Percentiles rank a stretch among this genome's conserved stretches.
Evolutionary conservation across 228 moss, liverwort and hornwort genomes (phyloP).

Genomic region (Sphagnum fallax): DNA sequence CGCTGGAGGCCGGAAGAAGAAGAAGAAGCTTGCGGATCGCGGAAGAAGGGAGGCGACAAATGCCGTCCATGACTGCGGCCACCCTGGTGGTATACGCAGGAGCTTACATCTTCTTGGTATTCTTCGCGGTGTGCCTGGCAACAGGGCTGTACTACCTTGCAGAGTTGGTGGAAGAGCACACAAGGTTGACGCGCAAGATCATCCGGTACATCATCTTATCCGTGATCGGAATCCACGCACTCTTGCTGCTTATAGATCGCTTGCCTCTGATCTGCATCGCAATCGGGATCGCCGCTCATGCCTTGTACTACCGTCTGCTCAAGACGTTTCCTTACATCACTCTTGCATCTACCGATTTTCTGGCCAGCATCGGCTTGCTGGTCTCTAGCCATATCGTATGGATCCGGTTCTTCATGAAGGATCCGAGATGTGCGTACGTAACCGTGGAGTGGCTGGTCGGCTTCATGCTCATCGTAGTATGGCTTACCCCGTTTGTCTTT

Average conservation of each 20-base stretch:
- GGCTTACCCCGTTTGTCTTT: slow-evolving; percentile 84
- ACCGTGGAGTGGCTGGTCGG: slow-evolving; percentile 89
- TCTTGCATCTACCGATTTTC: slow-evolving; percentile 64
- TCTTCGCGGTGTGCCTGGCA: slow-evolving; percentile 85
- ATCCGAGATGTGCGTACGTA: slow-evolving; percentile 73
- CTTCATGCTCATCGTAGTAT: slow-evolving; percentile 83
- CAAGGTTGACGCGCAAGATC: slow-evolving; percentile 66
- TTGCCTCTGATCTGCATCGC: slow-evolving; percentile 61
- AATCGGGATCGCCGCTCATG: slow-evolving; percentile 63
- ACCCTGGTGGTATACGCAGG: slow-evolving; percentile 87
- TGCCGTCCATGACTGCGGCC: slow-evolving; percentile 70
- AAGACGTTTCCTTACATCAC: slow-evolving; percentile 88
- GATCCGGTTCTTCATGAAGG: slow-evolving; percentile 80
- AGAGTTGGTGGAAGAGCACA: slow-evolving; percentile 96
- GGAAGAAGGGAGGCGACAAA: neutral
- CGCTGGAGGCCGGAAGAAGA: too few relatives aligned
- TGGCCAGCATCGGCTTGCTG: slow-evolving; percentile 61
- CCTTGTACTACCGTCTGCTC: slow-evolving; percentile 71
- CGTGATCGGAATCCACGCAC: slow-evolving; percentile 60
- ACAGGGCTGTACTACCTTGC: slow-evolving; percentile 87
- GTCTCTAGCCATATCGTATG: slow-evolving; percentile 64
- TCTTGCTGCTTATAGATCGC: slow-evolving; percentile 66
- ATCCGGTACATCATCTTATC: slow-evolving; percentile 67
- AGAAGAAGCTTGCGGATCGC: too few relatives aligned
- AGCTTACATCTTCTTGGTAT: slow-evolving; percentile 84